Percentiles rank a stretch among this genome's conserved stretches.
Conservation (phyloP, 2,329 filamentous ascomycete species). For the Fusarium sp. region DNA sequence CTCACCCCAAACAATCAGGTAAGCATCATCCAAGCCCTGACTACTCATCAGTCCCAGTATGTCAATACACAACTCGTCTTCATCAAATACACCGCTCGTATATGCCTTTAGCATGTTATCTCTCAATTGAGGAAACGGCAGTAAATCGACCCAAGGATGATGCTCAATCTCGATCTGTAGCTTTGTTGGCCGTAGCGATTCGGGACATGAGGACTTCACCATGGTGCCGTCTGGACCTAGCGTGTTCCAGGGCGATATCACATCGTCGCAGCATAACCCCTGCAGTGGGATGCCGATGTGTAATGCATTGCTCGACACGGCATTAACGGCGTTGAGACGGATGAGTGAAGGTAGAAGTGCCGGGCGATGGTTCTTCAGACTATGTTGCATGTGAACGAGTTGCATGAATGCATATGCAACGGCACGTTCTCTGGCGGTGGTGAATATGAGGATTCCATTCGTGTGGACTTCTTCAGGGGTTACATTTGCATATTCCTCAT, state of each 20-base stretch:
- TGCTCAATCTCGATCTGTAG: slow-evolving; percentile 27
- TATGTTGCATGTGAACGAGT: slow-evolving; percentile 28
- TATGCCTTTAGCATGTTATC: slow-evolving; percentile 33
- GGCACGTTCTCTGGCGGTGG: slow-evolving; percentile 8
- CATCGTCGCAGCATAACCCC: slow-evolving; percentile 28
- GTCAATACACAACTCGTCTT: slow-evolving; percentile 36
- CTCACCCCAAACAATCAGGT: slow-evolving; percentile 58
- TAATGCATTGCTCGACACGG: slow-evolving; percentile 25
- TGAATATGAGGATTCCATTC: slow-evolving; percentile 6
- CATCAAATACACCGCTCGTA: slow-evolving; percentile 18
- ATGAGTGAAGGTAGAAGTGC: slow-evolving; percentile 29
- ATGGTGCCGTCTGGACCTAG: background rate
- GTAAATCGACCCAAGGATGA: slow-evolving; percentile 36
- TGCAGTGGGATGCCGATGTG: slow-evolving; percentile 23
- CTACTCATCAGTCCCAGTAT: slow-evolving; percentile 11
- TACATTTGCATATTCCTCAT: background rate
- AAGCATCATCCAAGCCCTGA: slow-evolving; percentile 8
- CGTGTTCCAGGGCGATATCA: slow-evolving; percentile 33
- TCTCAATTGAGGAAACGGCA: slow-evolving; percentile 29
- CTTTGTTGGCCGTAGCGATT: slow-evolving; percentile 21
- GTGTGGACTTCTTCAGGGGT: background rate
- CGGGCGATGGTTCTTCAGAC: slow-evolving; percentile 17
- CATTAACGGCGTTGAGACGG: slow-evolving; percentile 36
- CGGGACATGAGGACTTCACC: slow-evolving; percentile 4
- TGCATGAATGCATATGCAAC: slow-evolving; percentile 33